Base-by-base conservation (phyloP, 2,329 filamentous ascomycete genomes). In the Fusarium ambrosium region DNA sequence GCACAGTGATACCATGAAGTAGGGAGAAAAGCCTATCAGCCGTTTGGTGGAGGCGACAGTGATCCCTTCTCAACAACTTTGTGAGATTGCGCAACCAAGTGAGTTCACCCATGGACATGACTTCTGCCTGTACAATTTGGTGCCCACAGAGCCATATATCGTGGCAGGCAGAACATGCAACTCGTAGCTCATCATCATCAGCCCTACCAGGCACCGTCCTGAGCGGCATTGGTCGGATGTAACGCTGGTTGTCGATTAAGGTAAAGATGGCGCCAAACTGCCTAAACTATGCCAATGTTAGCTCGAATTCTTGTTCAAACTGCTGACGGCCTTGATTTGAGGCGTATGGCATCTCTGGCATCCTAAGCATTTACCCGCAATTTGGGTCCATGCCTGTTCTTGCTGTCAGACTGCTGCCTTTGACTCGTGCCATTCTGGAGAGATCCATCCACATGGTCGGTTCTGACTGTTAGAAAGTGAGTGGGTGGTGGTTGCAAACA, bases 191-290 rank as follows among this genome's bases (percentile, higher is more conserved):
- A 32, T 32, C 59, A 37, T 24, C 18, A n/a, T 67, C 72, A 74
- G 69, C 72, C 72, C 53, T 74, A 64, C 22, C 69, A 70, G 53
- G 62, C 34, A 70, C 65, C 22, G 5, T 16, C 27, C 18, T 29
- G 27, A 55, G 48, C 27, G 29, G 34, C 18, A 37, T 53, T 48
- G 27, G 39, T 45, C 59, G 34, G 14, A 60, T 62, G 20, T 7
- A 34, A 69, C 24, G 34, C n/a, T 37, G 61, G 43, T 45, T 48
- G 9, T 27, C 22, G 48, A 45, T 45, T 45, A 20, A 32, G 29
- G 29, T 61, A 61, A 27, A 36, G 20, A 27, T 43, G 48, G 37
- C 53, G 37, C 53, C 29, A 36, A 6, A 43, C 48, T 62, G 13
- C 36, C 41, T 6, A 36, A 39, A 13, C 58, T 60, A 39, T 55